Evolutionary conservation across 768 basidiomycete genomes (phyloP), one percentile per base, ranked within the genome.

Genomic region (Boletellus sp.): DNA sequence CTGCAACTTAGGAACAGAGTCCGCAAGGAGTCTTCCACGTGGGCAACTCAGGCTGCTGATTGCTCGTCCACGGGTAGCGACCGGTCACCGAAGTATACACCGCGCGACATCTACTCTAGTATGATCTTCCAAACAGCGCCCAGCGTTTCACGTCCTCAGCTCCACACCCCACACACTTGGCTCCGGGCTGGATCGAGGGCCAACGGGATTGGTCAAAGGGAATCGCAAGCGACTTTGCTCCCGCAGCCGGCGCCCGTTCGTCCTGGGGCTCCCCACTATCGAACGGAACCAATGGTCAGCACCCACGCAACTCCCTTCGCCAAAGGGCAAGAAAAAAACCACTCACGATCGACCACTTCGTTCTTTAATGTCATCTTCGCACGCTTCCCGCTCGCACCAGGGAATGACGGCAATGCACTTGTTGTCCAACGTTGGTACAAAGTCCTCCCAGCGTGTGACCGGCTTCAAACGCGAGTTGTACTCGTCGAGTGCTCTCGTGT

Each of bases 341-440:
- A 61, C 57, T 76, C 69, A 94, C 90, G 87, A 81, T 67, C 83
- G 76, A 49, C 83, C 91, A 64, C 86, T 91, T 54, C 90, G 78
- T 61, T 98, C 93, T 76, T 99, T 98, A 78, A 99, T 97, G 61
- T 94, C 90, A 66, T 99, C 95, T 69, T 99, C 96, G 63, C 96
- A 99, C 13, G 77, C 78, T 65, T 90, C 90, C 17, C 74, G 78
- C 70, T 98, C 93, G 70, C 96, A 98, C 96, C 96, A 99, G 4
- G 96, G 96, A 51, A 98, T 81, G 47, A 87, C 87, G 19, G 87
- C 83, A 33, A 93, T 77, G 63, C 84, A 84, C 74, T 96, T 97
- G 65, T 76, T 75, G 68, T 99, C 95, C 37, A 99, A 75, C 9
- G 87, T 78, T 4, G 94, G 92, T 15, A 99, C 94, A 47, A 98